These are phyloP conservation scores for Magnusiomyces suaveolens DNA, from an alignment of 1,139 yeast species.

Conservation along the genomic window DNA sequence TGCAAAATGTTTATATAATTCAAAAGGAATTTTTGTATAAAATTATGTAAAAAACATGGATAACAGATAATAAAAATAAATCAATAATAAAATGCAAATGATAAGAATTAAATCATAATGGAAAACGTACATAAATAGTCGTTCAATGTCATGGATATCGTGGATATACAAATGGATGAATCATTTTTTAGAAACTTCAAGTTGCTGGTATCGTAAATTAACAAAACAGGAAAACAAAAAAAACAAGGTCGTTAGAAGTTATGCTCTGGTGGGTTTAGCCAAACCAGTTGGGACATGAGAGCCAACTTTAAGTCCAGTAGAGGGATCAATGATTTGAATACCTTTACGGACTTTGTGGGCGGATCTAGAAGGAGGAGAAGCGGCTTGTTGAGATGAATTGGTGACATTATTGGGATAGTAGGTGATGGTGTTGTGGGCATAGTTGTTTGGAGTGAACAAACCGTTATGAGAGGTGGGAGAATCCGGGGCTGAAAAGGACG, in stretches of 20 bases:
- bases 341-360: slow-evolving; percentile 31
- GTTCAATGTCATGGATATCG: neutral
- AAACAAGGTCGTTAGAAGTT: neutral
- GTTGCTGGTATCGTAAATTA: neutral
- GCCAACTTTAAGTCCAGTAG: slow-evolving; percentile 54
- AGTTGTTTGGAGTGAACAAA: neutral
- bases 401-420: neutral
- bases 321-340: slow-evolving; percentile 72
- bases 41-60: no score
- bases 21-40: no score
- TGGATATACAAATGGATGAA: neutral
- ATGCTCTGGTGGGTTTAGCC: neutral
- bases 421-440: slow-evolving; percentile 5
- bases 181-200: neutral
- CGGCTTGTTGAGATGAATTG: no score
- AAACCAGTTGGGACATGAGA: slow-evolving; percentile 3
- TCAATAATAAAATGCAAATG: neutral
- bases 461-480: neutral
- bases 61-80: neutral
- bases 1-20: no score
- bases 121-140: neutral
- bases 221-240: neutral
- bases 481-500: neutral
- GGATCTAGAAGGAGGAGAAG: slow-evolving; percentile 3
- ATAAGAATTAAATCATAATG: neutral